Evolutionary conservation across 345 rosid genomes (phyloP), one percentile per base, ranked within the genome.

Genomic region (Brassica cretica): DNA sequence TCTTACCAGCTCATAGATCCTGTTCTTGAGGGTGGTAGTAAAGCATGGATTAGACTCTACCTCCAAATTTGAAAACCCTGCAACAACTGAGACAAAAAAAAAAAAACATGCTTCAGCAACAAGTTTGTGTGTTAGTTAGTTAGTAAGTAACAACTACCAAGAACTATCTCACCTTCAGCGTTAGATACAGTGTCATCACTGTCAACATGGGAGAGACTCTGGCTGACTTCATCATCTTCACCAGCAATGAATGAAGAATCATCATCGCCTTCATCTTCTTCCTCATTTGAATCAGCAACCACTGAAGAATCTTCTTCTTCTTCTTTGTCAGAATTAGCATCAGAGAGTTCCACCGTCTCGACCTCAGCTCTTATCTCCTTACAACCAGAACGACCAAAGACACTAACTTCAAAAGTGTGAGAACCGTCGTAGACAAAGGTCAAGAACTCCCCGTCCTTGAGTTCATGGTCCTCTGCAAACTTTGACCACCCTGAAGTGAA

Each of bases 1-100:
- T 65, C 7, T 11, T 29, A 79, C 82, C 78, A 79, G 78, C 35
- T 79, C 71, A 69, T 79, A 79, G 3, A 18, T 63, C 62, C 71
- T 69, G 19, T 19, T 18, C 67, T 74, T 79, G 53, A 55, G 61
- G 18, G 5, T 27, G 16, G 82, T 74, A 0, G 1, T 0, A 30
- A 79, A 79, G 30, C 2, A 9, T 39, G 82, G 75, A 74, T 63
- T 69, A 53, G 27, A 14, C 1, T 5, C 14, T n/a, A 8, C 19
- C 21, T 3, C 67, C 32, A 61, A 0, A 15, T 3, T 5, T 9
- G 68, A 4, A 35, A 16, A 29, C 60, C 25, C 75, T 29, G 8
- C 71, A 69, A 69, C 32, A 63, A 69, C 75, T 51, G 59, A 69
- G 30, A 55, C 71, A 69, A 18, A 49, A 16, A 74, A 49, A 16